Evolutionary conservation across 139 green algal genomes (phyloP).

Genomic region (Auxenochlorella protothecoides): DNA sequence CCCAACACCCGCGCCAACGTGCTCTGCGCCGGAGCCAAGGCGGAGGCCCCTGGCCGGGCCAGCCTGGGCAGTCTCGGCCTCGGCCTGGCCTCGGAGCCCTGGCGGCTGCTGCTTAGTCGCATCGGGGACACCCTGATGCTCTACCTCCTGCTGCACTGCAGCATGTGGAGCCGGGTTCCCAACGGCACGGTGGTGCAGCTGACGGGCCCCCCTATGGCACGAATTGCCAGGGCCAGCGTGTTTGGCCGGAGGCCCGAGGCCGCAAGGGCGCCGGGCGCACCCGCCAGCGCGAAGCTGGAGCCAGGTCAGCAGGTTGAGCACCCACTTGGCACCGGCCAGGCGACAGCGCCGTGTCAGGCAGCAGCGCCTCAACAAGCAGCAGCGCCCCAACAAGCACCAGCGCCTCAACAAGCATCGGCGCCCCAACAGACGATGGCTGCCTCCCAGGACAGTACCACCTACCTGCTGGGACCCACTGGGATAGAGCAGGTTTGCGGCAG

Average conservation of each 20-base stretch:
- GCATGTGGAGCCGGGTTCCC: slow-evolving; percentile 44
- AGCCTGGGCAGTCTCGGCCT: neutral
- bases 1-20: neutral
- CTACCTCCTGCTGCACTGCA: slow-evolving; percentile 46
- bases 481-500: too few relatives aligned
- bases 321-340: too few relatives aligned
- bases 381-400: too few relatives aligned
- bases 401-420: too few relatives aligned
- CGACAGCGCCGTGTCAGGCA: too few relatives aligned
- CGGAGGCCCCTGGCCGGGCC: slow-evolving; percentile 11
- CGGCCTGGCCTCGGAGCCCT: slow-evolving; percentile 1
- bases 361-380: too few relatives aligned
- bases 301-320: neutral
- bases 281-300: neutral
- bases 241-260: too few relatives aligned
- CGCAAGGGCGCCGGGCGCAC: too few relatives aligned
- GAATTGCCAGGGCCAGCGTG: too few relatives aligned
- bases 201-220: neutral
- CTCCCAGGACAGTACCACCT: too few relatives aligned
- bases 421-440: too few relatives aligned
- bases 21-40: slow-evolving; percentile 24
- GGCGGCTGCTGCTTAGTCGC: slow-evolving; percentile 42
- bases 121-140: slow-evolving; percentile 62
- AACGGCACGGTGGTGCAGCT: slow-evolving; percentile 54
- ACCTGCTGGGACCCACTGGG: too few relatives aligned